Evolutionary conservation across 192 early-diverging fungal species (phyloP), one percentile per base, ranked within the genome.

Genomic region (Chytriomyces confervae): DNA sequence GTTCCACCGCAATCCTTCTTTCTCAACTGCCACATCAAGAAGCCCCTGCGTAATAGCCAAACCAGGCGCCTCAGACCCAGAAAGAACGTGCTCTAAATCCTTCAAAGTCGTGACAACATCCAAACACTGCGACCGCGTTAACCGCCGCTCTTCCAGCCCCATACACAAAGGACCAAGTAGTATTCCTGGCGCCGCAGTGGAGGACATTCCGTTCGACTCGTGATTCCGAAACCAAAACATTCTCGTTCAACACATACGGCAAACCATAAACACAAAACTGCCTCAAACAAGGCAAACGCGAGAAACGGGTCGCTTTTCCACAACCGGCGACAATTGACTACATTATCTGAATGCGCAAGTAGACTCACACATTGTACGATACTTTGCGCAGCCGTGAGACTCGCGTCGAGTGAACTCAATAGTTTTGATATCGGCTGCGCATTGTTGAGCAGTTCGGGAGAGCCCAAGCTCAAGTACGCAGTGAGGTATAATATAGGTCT

Each of bases 71-170:
- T 7, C 62, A 13, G 46, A 10, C 5, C 29, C 67, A 2, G 50
- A 10, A 65, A 65, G 13, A 65, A 13, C 24, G 23, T 27, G 63
- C 63, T 68, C 66, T 16, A 68, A 68, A 45, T 45, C 46, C 44
- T 23, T 43, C 66, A 68, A 16, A 20, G 66, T 68, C 43, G 20
- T 68, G 11, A 68, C 10, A 43, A 68, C 45, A 46, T 68, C 66
- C 8, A 45, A 11, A 47, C 20, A 20, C 27, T 68, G 11, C 36
- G 45, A 13, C 18, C 66, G 66, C 7, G 46, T 68, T n/a, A 16
- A 11, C 18, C 45, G 27, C 11, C 66, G 27, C 1, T 47, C 66
- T 18, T 36, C 16, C 1, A 7, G 29, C 18, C 44, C 45, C 66
- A 68, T 68, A 8, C 18, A 16, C 7, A 68, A 46, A 16, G 66